These are phyloP conservation scores for Tuber indicum DNA, from an alignment of 495 filamentous ascomycete species.

Conservation along the genomic window DNA sequence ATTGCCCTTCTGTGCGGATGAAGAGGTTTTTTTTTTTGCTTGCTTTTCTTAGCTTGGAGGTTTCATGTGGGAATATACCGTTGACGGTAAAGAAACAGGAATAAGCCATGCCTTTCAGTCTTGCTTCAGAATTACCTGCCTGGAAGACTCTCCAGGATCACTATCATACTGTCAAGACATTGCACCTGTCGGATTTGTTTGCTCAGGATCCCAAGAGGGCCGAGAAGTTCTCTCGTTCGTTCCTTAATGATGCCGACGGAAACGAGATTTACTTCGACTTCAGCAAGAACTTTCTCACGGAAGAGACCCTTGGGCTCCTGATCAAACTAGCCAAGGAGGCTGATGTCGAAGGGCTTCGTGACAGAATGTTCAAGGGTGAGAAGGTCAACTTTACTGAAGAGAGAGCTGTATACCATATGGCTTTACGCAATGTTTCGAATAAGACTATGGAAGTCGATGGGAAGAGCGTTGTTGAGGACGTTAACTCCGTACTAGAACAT, in stretches of 20 bases:
- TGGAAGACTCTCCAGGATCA: constrained; percentile 88
- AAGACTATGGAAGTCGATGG: constrained; percentile 88
- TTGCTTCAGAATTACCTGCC: constrained; percentile 70
- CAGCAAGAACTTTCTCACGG: constrained; percentile 95
- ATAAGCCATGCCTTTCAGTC: constrained; percentile 51
- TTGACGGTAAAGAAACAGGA: constrained; percentile 14
- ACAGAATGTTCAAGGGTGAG: constrained; percentile 93
- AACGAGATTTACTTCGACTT: constrained; percentile 92
- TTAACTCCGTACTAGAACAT: constrained; percentile 84
- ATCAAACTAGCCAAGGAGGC: constrained; percentile 87
- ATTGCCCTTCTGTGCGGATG: background rate
- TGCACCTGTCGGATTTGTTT: constrained; percentile 90
- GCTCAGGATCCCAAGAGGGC: constrained; percentile 82
- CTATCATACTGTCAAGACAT: constrained; percentile 75
- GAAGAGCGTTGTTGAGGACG: constrained; percentile 88
- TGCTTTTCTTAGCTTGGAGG: background rate
- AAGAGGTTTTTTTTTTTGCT: background rate
- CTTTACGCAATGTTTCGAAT: constrained; percentile 79
- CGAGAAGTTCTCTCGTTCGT: constrained; percentile 77
- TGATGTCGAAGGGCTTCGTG: constrained; percentile 80
- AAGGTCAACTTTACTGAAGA: constrained; percentile 99
- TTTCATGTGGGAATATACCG: background rate
- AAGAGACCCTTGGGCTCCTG: constrained; percentile 80
- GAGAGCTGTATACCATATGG: constrained; percentile 90
- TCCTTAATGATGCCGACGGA: constrained; percentile 67